These are phyloP conservation scores for Beta corolliflora DNA, from an alignment of 179 eudicot genomes.

Conservation along the genomic window DNA sequence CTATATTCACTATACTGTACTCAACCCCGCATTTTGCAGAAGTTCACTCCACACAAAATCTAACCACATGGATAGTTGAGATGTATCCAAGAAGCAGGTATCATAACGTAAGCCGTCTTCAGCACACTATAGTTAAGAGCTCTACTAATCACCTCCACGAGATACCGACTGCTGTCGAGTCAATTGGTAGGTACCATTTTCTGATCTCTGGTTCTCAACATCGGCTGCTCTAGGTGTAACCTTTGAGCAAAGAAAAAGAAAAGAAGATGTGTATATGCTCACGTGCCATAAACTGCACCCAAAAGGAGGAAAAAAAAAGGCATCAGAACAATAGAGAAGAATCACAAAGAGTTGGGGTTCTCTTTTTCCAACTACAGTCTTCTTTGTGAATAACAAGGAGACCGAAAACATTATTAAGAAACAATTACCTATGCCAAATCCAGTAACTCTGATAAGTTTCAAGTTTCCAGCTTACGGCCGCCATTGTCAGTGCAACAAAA, in stretches of 20 bases:
- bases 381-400: background rate
- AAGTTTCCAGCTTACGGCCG: conserved; percentile 78
- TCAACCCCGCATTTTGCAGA: background rate
- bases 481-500: conserved; percentile 60
- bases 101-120: background rate
- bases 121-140: background rate
- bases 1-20: background rate
- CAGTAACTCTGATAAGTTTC: conserved; percentile 77
- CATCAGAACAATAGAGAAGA: background rate
- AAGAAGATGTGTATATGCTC: conserved; percentile 75
- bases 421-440: conserved; percentile 90
- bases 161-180: conserved; percentile 69
- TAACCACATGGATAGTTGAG: background rate
- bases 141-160: conserved; percentile 29
- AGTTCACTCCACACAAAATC: background rate
- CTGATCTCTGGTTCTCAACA: conserved; percentile 36
- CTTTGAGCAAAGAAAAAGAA: conserved; percentile 88
- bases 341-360: background rate
- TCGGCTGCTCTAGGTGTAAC: conserved; percentile 26
- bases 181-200: conserved; percentile 55
- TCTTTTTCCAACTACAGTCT: no score
- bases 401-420: background rate
- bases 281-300: conserved; percentile 85
- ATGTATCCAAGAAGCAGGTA: background rate
- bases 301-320: conserved; percentile 21